Evolutionary conservation across 2,329 filamentous ascomycete genomes (phyloP).

Genomic region (Calonectria multiphialidica): DNA sequence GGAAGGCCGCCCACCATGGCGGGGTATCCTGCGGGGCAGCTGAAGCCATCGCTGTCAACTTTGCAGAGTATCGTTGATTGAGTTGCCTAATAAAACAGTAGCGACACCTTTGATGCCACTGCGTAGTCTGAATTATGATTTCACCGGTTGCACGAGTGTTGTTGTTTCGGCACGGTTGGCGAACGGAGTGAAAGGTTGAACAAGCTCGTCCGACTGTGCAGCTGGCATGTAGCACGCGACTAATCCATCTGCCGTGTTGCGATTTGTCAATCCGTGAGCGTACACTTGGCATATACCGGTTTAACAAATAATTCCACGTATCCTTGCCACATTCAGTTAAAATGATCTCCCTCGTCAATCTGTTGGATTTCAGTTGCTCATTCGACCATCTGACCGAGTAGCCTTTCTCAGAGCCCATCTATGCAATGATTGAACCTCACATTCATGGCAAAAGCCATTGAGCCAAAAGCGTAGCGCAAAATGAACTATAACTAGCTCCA

Average conservation of each 20-base stretch:
- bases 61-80: not conserved
- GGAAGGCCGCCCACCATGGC: constrained; percentile 57
- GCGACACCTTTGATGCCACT: not conserved
- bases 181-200: not conserved
- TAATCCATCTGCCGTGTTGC: not conserved
- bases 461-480: too few relatives aligned
- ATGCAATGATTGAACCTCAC: too few relatives aligned
- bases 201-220: not conserved
- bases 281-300: not conserved
- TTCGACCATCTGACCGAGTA: not conserved
- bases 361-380: not conserved
- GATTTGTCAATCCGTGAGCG: not conserved
- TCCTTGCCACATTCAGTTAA: not conserved
- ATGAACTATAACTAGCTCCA: too few relatives aligned
- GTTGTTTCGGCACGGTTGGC: not conserved
- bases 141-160: not conserved
- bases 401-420: too few relatives aligned
- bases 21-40: constrained; percentile 39
- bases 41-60: constrained; percentile 32
- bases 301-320: not conserved
- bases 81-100: too few relatives aligned
- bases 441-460: too few relatives aligned
- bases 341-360: not conserved
- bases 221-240: not conserved
- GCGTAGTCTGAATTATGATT: not conserved